Percentiles rank a stretch among this genome's conserved stretches.
These are phyloP conservation scores for Caryocar brasiliense DNA, from an alignment of 441 rosid species.

Conservation along the genomic window DNA sequence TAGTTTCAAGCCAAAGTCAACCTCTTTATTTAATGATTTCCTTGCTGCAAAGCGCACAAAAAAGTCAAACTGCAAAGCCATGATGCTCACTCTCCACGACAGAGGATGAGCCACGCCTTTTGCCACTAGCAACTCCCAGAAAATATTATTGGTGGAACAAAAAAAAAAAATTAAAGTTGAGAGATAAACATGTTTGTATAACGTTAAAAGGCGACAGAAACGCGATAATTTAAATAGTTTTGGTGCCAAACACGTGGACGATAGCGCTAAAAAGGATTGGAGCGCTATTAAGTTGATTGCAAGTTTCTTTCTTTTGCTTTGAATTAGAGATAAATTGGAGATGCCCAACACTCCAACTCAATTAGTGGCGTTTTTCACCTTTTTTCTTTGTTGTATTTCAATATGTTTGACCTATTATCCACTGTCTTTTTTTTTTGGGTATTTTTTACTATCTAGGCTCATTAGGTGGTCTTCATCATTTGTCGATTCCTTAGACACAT, in stretches of 20 bases:
- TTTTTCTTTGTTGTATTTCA: constrained; percentile 2
- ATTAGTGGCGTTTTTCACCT: constrained; percentile 21
- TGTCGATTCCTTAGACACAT: not conserved
- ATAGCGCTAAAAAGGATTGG: constrained; percentile 11
- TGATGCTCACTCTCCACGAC: constrained; percentile 10
- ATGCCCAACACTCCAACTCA: constrained; percentile 8
- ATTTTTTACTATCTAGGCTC: constrained; percentile 14
- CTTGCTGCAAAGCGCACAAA: not conserved
- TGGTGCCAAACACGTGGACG: constrained; percentile 29
- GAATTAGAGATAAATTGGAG: constrained; percentile 14
- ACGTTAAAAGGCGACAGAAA: not conserved
- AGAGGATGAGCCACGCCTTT: constrained; percentile 24
- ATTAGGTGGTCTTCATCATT: constrained; percentile 13
- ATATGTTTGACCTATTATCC: constrained; percentile 20
- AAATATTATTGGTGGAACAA: not conserved
- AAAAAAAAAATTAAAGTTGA: not conserved
- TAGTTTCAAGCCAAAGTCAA: constrained; percentile 10
- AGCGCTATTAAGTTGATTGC: constrained; percentile 7
- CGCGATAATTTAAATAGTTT: not conserved
- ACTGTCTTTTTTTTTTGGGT: constrained; percentile 2
- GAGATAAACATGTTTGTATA: constrained; percentile 2
- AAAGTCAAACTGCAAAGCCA: constrained; percentile 11
- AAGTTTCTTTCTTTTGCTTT: constrained; percentile 7
- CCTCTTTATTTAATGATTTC: not conserved
- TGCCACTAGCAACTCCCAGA: constrained; percentile 14